Evolutionary conservation across 139 green algal species (phyloP).

Genomic region (Chlamydomonas schloesseri): DNA sequence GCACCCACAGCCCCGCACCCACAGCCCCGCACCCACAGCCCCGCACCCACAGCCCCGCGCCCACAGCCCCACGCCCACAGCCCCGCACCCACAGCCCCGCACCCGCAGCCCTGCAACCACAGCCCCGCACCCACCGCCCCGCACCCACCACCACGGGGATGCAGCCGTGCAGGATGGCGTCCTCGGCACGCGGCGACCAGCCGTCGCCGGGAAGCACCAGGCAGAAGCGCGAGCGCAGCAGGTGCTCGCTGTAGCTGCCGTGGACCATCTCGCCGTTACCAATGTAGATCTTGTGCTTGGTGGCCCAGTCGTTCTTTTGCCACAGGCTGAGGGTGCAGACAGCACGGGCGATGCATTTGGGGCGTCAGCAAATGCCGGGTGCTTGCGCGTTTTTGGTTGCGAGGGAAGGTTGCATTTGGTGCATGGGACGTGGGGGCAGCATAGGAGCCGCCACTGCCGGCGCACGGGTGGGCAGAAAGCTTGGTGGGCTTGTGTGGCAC

Average conservation of each 20-base stretch:
- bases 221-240: conserved; percentile 56
- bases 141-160: conserved; percentile 68
- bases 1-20: no score
- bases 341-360: background rate
- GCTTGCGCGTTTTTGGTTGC: no score
- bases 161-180: conserved; percentile 77
- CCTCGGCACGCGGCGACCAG: conserved; percentile 63
- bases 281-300: conserved; percentile 45
- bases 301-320: conserved; percentile 30
- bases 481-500: no score
- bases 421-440: no score
- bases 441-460: no score
- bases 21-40: no score
- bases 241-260: conserved; percentile 43
- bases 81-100: conserved; percentile 45
- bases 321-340: conserved; percentile 37
- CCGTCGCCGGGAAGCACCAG: conserved; percentile 53
- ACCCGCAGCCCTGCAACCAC: background rate
- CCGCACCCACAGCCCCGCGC: no score
- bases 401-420: no score
- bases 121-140: background rate
- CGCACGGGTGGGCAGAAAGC: no score
- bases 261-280: conserved; percentile 8
- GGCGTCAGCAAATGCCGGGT: no score
- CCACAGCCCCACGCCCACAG: background rate